Evolutionary conservation across 2,329 filamentous ascomycete genomes (phyloP).

Genomic region (Penicillium corylophilum): DNA sequence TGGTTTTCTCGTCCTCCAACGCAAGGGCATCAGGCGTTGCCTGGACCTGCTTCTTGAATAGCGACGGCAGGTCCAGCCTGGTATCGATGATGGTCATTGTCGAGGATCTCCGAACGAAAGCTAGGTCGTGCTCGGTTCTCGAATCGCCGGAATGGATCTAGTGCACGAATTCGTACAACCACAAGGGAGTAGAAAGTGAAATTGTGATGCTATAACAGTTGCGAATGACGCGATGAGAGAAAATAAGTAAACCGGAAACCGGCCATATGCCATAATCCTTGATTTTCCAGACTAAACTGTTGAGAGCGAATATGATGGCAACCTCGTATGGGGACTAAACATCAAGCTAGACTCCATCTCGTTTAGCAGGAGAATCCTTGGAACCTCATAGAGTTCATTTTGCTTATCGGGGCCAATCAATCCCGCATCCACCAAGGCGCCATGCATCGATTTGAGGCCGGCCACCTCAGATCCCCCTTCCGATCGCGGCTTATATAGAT

Average conservation of each 20-base stretch:
- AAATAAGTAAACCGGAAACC: not conserved
- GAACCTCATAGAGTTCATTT: not conserved
- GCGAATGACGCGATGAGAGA: not conserved
- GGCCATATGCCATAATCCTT: not conserved
- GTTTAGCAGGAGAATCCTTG: not conserved
- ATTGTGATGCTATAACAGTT: not conserved
- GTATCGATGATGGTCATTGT: constrained; percentile 68
- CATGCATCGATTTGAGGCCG: not conserved
- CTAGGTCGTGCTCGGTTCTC: not conserved
- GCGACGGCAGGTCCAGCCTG: constrained; percentile 68
- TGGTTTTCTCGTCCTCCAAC: constrained; percentile 66
- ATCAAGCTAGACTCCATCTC: not conserved
- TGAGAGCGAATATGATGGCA: not conserved
- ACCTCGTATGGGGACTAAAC: not conserved
- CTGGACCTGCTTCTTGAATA: constrained; percentile 68
- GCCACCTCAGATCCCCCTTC: not conserved
- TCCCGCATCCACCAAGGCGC: not conserved
- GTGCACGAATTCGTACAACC: not conserved
- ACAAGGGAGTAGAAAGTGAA: not conserved
- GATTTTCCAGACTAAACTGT: not conserved
- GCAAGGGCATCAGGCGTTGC: constrained; percentile 68
- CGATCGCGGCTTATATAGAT: not conserved
- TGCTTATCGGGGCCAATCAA: not conserved
- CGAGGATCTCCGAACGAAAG: not conserved
- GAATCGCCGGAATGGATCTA: not conserved